phyloP scores from a whole-genome alignment of 73 alveolate genomes.

The Halteria grandinella region DNA sequence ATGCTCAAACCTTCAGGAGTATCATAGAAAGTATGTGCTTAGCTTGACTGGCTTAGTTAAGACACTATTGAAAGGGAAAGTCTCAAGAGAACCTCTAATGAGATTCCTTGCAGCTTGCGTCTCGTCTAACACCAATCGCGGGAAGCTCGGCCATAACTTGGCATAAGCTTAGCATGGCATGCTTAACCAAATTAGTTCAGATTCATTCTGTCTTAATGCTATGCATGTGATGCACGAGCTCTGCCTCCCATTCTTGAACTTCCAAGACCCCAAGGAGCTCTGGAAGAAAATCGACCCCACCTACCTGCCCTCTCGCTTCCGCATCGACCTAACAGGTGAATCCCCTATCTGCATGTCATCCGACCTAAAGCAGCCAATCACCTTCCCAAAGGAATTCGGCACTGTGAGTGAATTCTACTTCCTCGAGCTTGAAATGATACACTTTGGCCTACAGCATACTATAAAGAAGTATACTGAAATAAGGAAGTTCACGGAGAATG shows the following conservation, averaged over 20 bases:
- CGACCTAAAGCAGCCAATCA: neutral
- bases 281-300: conserved; percentile 64
- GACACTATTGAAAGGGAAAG: conserved; percentile 54
- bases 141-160: conserved; percentile 62
- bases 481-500: conserved; percentile 49
- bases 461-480: conserved; percentile 58
- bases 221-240: conserved; percentile 44
- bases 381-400: conserved; percentile 70
- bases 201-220: conserved; percentile 48
- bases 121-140: conserved; percentile 47
- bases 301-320: conserved; percentile 47
- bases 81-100: conserved; percentile 56
- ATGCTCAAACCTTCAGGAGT: conserved; percentile 45
- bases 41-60: conserved; percentile 29
- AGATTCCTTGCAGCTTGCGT: conserved; percentile 66
- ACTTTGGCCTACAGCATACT: conserved; percentile 71
- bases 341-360: conserved; percentile 64
- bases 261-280: conserved; percentile 32
- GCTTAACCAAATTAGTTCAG: conserved; percentile 48
- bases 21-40: conserved; percentile 12
- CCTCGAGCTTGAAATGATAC: conserved; percentile 63
- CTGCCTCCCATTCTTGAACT: conserved; percentile 60
- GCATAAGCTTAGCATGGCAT: conserved; percentile 10
- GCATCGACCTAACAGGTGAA: conserved; percentile 56
- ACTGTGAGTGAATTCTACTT: conserved; percentile 74